A percentile compares a stretch with the other conserved stretches of the same genome.
Conservation (phyloP, 176 grass and related monocot genomes). For the Oryza meyeriana region DNA sequence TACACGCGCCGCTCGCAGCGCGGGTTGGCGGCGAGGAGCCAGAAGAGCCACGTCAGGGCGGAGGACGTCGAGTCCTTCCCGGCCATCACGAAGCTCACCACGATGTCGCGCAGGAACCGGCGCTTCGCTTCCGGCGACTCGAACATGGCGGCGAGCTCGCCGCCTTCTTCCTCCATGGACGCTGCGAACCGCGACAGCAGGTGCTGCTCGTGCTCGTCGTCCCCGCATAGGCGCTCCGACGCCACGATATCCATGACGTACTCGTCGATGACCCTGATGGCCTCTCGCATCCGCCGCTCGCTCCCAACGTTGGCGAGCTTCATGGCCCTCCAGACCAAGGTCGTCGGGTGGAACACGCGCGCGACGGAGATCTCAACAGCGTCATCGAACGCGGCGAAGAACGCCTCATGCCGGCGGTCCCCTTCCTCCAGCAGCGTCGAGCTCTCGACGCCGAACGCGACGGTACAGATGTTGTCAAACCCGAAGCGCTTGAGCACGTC, state of each 20-base stretch:
- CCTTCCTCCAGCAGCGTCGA: slow-evolving; percentile 3
- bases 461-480: slow-evolving; percentile 57
- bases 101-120: slow-evolving; percentile 59
- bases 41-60: slow-evolving; percentile 75
- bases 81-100: slow-evolving; percentile 65
- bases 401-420: slow-evolving; percentile 14
- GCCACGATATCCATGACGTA: slow-evolving; percentile 42
- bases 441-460: slow-evolving; percentile 57
- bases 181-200: slow-evolving; percentile 63
- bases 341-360: slow-evolving; percentile 53
- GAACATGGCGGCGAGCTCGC: slow-evolving; percentile 45
- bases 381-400: slow-evolving; percentile 57
- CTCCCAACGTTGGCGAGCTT: slow-evolving; percentile 40
- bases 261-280: slow-evolving; percentile 40
- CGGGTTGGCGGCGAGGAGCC: slow-evolving; percentile 53
- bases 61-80: slow-evolving; percentile 64
- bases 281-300: slow-evolving; percentile 50
- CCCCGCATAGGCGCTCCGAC: background rate
- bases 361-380: slow-evolving; percentile 56
- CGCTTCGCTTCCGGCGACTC: slow-evolving; percentile 32
- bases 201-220: slow-evolving; percentile 25
- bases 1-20: slow-evolving; percentile 40
- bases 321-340: slow-evolving; percentile 45
- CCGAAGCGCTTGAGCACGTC: slow-evolving; percentile 53
- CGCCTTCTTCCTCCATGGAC: slow-evolving; percentile 39